Evolutionary conservation across 176 grass and related monocot species (phyloP), one percentile per base, ranked within the genome.

Genomic region (Thinopyrum elongatum): DNA sequence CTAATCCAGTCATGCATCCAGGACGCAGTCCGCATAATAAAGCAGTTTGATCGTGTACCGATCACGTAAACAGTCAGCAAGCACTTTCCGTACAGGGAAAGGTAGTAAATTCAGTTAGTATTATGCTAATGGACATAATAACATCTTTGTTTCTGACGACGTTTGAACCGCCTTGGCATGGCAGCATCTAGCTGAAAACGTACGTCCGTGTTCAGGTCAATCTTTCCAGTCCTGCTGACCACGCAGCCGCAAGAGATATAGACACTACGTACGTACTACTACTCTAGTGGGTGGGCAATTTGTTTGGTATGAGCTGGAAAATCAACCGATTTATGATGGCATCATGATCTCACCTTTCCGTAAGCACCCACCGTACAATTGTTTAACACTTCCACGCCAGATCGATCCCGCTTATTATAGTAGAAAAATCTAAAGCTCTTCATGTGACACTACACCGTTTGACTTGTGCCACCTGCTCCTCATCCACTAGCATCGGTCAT

Each of bases 381-480:
- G 71, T 71, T 66, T 66, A 67, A 33, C 34, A 27, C 59, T 74
- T 57, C 39, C 65, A 19, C 49, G 16, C 58, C 35, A 5, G 7
- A 49, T 74, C 42, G 42, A 46, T 13, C 42, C 10, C 39, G 39
- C 9, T 42, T 3, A 42, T n/a, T 31, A 31, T 31, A 31, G 30
- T 46, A 47, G 4, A 6, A 17, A 17, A 44, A 36, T 47, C 27
- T 3, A 39, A 29, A 88, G 31, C 13, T 29, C 8, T 41, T 46
- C 46, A 80, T 61, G 80, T 90, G 75, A 38, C 74, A 76, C 68
- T 76, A 68, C 17, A 47, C 76, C 80, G 82, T 85, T 91, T 91
- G 90, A 91, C 90, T 85, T 88, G 10, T 22, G 26, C 30, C 82
- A 71, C 89, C 77, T 88, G 61, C 82, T 76, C 85, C 83, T 64